A percentile compares a stretch with the other conserved stretches of the same genome.
These are phyloP conservation scores for Microbotryum saponariae DNA, from an alignment of 1,284 basidiomycete species.

Conservation along the genomic window DNA sequence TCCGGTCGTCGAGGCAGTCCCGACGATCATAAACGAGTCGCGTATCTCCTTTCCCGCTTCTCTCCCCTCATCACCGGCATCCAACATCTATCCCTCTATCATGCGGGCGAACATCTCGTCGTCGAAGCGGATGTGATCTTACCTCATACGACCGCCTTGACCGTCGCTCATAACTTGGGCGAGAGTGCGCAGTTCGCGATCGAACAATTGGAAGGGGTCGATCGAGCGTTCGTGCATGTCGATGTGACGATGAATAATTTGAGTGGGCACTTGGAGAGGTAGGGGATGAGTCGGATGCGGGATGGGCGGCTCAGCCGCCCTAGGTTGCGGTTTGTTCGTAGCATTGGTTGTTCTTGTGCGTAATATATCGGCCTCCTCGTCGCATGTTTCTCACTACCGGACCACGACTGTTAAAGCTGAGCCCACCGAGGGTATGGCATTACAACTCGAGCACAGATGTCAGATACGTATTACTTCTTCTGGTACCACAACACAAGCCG, in stretches of 20 bases:
- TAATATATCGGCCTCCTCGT: too few relatives aligned
- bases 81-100: conserved; percentile 36
- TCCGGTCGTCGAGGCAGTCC: conserved; percentile 32
- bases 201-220: conserved; percentile 42
- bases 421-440: too few relatives aligned
- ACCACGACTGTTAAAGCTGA: too few relatives aligned
- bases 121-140: conserved; percentile 46
- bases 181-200: conserved; percentile 35
- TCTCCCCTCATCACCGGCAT: conserved; percentile 35
- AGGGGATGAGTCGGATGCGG: neutral
- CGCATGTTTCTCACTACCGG: too few relatives aligned
- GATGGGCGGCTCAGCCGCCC: too few relatives aligned
- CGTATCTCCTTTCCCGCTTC: conserved; percentile 46
- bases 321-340: too few relatives aligned
- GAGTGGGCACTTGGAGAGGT: conserved; percentile 11
- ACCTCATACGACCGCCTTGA: conserved; percentile 42
- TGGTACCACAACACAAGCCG: too few relatives aligned
- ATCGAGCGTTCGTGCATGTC: conserved; percentile 45
- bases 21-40: conserved; percentile 40
- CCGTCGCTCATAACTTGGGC: conserved; percentile 45
- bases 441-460: too few relatives aligned
- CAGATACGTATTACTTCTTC: too few relatives aligned
- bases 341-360: too few relatives aligned
- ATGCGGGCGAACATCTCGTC: conserved; percentile 38
- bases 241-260: conserved; percentile 11